phyloP scores from a whole-genome alignment of 768 basidiomycete genomes.

The Hericium rajendrae region DNA sequence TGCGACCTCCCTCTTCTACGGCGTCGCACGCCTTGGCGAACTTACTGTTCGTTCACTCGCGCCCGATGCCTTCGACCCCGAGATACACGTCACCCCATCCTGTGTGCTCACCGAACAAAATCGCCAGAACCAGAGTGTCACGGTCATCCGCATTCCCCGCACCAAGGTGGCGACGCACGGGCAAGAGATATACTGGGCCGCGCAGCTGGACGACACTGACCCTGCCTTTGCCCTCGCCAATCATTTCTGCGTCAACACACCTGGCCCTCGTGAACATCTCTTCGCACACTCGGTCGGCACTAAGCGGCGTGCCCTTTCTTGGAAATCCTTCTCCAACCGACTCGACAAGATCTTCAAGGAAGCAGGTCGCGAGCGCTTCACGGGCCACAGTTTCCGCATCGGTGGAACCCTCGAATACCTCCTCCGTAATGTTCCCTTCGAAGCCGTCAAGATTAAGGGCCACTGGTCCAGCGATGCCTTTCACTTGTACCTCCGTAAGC shows the following conservation, averaged over 20 bases:
- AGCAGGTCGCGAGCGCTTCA: slow-evolving; percentile 9
- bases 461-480: too few species aligned
- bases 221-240: slow-evolving; percentile 17
- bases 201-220: slow-evolving; percentile 20
- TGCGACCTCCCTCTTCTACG: slow-evolving; percentile 17
- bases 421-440: too few species aligned
- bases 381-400: slow-evolving; percentile 24
- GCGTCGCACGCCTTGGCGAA: background rate
- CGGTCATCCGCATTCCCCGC: background rate
- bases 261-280: slow-evolving; percentile 15
- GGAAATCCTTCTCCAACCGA: slow-evolving; percentile 14
- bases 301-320: slow-evolving; percentile 19
- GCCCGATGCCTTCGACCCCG: too few species aligned
- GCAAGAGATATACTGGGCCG: slow-evolving; percentile 25
- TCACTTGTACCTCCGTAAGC: too few species aligned
- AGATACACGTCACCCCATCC: background rate
- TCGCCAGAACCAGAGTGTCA: background rate
- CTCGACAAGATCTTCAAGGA: slow-evolving; percentile 9
- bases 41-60: background rate
- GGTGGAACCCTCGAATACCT: slow-evolving; percentile 28
- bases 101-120: background rate
- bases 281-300: slow-evolving; percentile 20
- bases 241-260: slow-evolving; percentile 24
- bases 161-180: slow-evolving; percentile 15
- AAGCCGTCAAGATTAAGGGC: too few species aligned